Conservation (phyloP, 2,329 filamentous ascomycete species). For the Trichophyton verrucosum region DNA sequence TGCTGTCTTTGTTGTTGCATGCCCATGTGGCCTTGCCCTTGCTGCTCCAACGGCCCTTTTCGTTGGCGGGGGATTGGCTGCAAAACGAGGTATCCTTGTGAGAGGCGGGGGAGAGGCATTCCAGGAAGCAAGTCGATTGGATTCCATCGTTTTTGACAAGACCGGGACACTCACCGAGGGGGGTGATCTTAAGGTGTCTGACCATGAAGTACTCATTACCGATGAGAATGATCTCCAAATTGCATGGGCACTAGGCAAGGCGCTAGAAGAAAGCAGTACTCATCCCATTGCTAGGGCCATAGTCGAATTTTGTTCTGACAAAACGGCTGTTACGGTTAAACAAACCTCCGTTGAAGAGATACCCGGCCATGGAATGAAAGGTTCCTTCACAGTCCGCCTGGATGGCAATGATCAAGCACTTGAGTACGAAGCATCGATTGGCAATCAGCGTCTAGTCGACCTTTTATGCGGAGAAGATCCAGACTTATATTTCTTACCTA, state of each 20-base stretch:
- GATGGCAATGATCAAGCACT: conserved; percentile 14
- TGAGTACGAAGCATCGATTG: conserved; percentile 40
- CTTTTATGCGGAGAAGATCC: conserved; percentile 17
- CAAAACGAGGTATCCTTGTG: conserved; percentile 66
- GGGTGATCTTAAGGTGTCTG: conserved; percentile 45
- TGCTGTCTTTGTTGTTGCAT: conserved; percentile 75
- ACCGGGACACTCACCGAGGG: conserved; percentile 68
- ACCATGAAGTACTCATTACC: conserved; percentile 33
- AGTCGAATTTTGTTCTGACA: conserved; percentile 35
- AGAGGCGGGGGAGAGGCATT: conserved; percentile 79
- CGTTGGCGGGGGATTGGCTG: conserved; percentile 67
- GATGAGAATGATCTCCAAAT: conserved; percentile 25
- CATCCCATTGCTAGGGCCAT: conserved; percentile 49
- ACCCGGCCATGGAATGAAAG: conserved; percentile 46
- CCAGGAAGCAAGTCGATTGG: conserved; percentile 65
- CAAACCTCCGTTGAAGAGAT: conserved; percentile 40
- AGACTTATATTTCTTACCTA: conserved; percentile 25
- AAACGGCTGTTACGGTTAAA: conserved; percentile 18
- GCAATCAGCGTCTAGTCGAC: conserved; percentile 44
- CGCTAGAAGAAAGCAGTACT: conserved; percentile 46
- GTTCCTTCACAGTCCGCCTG: conserved; percentile 27
- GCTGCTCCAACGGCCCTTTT: conserved; percentile 83
- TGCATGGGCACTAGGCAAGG: conserved; percentile 36
- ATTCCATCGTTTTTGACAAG: conserved; percentile 79
- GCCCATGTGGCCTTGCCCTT: conserved; percentile 70